Evolutionary conservation across 179 eudicot genomes (phyloP).

Genomic region (Silene noctiflora): DNA sequence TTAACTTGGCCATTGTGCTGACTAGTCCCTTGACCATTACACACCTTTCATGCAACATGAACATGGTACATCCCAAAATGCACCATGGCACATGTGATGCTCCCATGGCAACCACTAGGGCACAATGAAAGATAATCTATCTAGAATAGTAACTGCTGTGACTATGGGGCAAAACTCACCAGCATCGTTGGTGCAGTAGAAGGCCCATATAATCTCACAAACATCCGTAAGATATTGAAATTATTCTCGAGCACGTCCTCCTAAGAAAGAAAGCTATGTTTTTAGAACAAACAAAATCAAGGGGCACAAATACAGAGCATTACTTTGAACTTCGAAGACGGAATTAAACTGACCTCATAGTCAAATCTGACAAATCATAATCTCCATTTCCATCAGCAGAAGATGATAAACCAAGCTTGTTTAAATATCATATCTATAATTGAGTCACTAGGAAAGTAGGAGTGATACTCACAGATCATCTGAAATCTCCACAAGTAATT

Average conservation of each 20-base stretch:
- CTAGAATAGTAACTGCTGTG: not conserved
- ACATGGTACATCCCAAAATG: not conserved
- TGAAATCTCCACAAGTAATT: constrained; percentile 81
- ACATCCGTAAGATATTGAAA: constrained; percentile 89
- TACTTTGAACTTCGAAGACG: not conserved
- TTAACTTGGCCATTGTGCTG: not conserved
- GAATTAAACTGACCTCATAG: constrained; percentile 65
- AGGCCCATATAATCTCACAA: constrained; percentile 69
- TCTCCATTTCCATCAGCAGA: constrained; percentile 16
- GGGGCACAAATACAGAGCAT: not conserved
- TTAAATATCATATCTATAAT: not conserved
- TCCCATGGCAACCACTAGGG: not conserved
- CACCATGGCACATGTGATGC: not conserved
- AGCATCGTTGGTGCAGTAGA: constrained; percentile 66
- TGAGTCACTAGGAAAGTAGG: not conserved
- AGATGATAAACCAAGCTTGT: constrained; percentile 12
- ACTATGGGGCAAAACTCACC: constrained; percentile 41
- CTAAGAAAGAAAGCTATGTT: constrained; percentile 35
- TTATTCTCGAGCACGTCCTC: constrained; percentile 83
- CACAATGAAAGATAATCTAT: not conserved
- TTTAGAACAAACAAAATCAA: constrained; percentile 1
- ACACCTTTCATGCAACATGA: not conserved
- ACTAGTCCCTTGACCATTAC: not conserved
- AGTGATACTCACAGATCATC: constrained; percentile 80
- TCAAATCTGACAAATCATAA: constrained; percentile 60